phyloP scores from a whole-genome alignment of 805 yeast genomes.

The Myxozyma monticola region DNA sequence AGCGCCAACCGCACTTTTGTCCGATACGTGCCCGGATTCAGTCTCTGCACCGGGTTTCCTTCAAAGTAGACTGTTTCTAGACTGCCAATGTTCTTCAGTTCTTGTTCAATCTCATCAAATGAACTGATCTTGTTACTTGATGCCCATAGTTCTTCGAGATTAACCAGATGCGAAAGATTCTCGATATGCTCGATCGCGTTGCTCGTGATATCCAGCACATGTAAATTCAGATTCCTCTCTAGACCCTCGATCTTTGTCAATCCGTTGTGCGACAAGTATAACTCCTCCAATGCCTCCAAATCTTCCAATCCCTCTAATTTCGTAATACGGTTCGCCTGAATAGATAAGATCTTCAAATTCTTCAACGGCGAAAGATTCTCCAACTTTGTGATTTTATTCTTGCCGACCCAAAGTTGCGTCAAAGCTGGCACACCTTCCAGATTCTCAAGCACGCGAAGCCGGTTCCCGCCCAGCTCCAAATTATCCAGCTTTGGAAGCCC shows the following conservation, averaged over 20 bases:
- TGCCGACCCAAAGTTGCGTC: constrained; percentile 88
- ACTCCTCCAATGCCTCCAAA: constrained; percentile 72
- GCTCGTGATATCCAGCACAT: constrained; percentile 77
- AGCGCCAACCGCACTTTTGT: constrained; percentile 74
- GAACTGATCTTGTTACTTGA: constrained; percentile 69
- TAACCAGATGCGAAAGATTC: constrained; percentile 60
- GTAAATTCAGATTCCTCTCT: constrained; percentile 65
- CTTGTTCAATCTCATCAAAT: constrained; percentile 66
- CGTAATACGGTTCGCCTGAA: constrained; percentile 80
- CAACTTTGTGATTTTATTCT: constrained; percentile 68
- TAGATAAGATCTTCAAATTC: constrained; percentile 73
- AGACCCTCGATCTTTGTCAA: constrained; percentile 73
- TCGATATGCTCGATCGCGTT: constrained; percentile 65
- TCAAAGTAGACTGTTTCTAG: constrained; percentile 91
- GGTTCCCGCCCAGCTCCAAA: constrained; percentile 90
- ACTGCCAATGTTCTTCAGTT: constrained; percentile 60
- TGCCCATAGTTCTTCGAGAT: constrained; percentile 94
- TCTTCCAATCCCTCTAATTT: constrained; percentile 80
- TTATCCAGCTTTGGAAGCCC: constrained; percentile 58
- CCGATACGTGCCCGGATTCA: constrained; percentile 78
- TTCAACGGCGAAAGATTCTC: constrained; percentile 60
- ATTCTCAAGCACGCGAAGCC: constrained; percentile 55
- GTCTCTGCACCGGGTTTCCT: constrained; percentile 80
- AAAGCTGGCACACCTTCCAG: constrained; percentile 56
- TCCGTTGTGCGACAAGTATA: constrained; percentile 85